These are phyloP conservation scores for Penicillium sp. DNA, from an alignment of 2,329 filamentous ascomycete species.

Conservation along the genomic window DNA sequence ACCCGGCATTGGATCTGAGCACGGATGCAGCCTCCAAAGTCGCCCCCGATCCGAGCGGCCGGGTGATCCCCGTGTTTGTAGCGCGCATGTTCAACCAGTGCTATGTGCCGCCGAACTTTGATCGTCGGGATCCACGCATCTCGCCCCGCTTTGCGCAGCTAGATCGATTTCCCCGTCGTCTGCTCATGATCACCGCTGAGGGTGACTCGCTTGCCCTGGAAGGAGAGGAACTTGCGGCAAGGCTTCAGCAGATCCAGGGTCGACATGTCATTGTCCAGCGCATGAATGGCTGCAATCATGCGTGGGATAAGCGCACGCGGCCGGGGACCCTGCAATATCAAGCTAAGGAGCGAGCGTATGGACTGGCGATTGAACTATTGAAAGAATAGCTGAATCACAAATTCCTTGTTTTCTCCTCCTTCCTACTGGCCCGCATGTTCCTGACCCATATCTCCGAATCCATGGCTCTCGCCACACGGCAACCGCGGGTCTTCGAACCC, in stretches of 20 bases:
- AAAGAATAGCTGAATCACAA: constrained; percentile 8
- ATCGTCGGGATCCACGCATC: constrained; percentile 29
- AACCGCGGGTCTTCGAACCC: constrained; percentile 14
- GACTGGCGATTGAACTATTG: constrained; percentile 30
- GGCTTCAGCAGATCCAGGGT: constrained; percentile 17
- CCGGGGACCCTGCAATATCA: constrained; percentile 25
- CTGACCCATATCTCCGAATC: constrained; percentile 12
- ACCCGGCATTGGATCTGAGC: constrained; percentile 27
- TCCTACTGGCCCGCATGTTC: constrained; percentile 1
- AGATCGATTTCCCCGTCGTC: constrained; percentile 25
- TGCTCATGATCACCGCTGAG: constrained; percentile 30
- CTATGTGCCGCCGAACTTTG: constrained; percentile 24
- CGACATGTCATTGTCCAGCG: constrained; percentile 28
- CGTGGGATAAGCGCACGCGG: constrained; percentile 35
- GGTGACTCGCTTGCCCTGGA: constrained; percentile 28
- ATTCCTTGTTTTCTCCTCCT: background rate
- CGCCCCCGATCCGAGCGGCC: constrained; percentile 19
- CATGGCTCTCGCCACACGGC: constrained; percentile 8
- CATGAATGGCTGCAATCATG: constrained; percentile 35
- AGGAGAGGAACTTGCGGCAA: constrained; percentile 27
- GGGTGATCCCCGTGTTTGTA: constrained; percentile 19
- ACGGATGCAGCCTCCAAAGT: constrained; percentile 16
- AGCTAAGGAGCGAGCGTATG: constrained; percentile 34
- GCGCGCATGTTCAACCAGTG: constrained; percentile 28
- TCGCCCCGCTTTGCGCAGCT: constrained; percentile 27